Conservation (phyloP, 768 basidiomycete species). For the Astraeus odoratus region DNA sequence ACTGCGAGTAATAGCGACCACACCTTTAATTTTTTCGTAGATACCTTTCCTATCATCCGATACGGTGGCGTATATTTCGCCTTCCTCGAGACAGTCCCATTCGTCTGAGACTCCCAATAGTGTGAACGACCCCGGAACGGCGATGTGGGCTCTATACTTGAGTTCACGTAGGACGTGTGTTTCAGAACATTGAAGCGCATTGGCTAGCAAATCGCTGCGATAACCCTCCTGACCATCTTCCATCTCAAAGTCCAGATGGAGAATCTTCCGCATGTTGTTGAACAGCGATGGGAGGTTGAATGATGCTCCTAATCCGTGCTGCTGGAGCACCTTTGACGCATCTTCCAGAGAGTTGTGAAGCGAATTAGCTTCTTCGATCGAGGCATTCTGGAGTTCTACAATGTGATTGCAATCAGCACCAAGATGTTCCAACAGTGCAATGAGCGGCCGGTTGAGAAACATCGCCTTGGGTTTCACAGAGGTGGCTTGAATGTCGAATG, state of each 20-base stretch:
- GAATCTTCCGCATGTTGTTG: constrained; percentile 27
- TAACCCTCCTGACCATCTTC: constrained; percentile 4
- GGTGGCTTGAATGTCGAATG: constrained; percentile 42
- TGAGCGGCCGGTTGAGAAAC: constrained; percentile 42
- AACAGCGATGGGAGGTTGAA: constrained; percentile 40
- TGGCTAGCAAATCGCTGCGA: constrained; percentile 32
- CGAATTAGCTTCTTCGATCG: constrained; percentile 31
- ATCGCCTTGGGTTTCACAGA: constrained; percentile 37
- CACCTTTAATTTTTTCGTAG: constrained; percentile 28
- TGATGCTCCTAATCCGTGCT: constrained; percentile 40
- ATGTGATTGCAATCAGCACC: constrained; percentile 30
- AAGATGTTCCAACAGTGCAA: constrained; percentile 42
- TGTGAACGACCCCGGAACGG: constrained; percentile 41
- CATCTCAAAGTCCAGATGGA: constrained; percentile 25
- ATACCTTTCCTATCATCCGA: constrained; percentile 24
- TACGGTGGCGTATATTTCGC: constrained; percentile 42
- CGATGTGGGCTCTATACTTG: constrained; percentile 46
- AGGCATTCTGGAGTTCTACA: constrained; percentile 29
- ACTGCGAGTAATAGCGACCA: constrained; percentile 41
- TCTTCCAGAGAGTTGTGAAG: constrained; percentile 27
- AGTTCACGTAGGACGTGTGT: constrained; percentile 44
- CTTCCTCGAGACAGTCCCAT: constrained; percentile 37
- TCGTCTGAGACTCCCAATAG: constrained; percentile 50
- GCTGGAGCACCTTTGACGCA: constrained; percentile 34
- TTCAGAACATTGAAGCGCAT: constrained; percentile 31